Percentiles rank a stretch among this genome's conserved stretches.
phyloP scores from a whole-genome alignment of 192 early-diverging fungal species.

The Linnemannia schmuckeri region DNA sequence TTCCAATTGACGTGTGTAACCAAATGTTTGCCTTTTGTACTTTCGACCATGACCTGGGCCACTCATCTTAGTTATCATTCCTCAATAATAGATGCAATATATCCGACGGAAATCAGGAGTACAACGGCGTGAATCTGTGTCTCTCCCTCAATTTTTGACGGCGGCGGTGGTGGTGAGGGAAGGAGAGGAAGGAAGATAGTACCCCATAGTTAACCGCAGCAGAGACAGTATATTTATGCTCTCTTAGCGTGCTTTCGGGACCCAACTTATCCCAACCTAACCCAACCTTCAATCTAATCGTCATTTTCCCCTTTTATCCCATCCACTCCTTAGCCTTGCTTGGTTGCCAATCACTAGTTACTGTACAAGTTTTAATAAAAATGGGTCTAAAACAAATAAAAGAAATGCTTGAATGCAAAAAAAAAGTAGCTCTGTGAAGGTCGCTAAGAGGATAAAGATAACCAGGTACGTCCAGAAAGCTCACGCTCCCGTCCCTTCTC shows the following conservation, averaged over 20 bases:
- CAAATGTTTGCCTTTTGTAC: too few species aligned
- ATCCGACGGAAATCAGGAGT: too few species aligned
- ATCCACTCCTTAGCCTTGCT: not conserved
- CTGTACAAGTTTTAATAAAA: not conserved
- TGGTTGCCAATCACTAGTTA: not conserved
- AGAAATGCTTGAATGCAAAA: not conserved
- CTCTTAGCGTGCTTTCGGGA: not conserved
- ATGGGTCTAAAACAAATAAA: not conserved
- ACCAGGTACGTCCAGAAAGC: slow-evolving; percentile 23
- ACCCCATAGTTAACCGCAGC: not conserved
- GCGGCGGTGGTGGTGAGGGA: too few species aligned
- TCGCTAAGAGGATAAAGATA: too few species aligned
- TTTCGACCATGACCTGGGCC: too few species aligned
- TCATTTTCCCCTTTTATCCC: not conserved
- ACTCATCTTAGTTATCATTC: too few species aligned
- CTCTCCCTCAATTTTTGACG: too few species aligned
- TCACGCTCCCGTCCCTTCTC: slow-evolving; percentile 31
- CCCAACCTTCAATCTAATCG: not conserved
- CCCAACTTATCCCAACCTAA: not conserved
- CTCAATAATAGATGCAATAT: too few species aligned
- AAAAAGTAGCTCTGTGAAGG: not conserved
- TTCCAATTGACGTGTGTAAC: too few species aligned
- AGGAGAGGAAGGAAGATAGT: too few species aligned
- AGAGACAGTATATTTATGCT: not conserved
- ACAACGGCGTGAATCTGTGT: too few species aligned